Conservation (phyloP, 164 flowering plant species). For the Litsea cubeba region DNA sequence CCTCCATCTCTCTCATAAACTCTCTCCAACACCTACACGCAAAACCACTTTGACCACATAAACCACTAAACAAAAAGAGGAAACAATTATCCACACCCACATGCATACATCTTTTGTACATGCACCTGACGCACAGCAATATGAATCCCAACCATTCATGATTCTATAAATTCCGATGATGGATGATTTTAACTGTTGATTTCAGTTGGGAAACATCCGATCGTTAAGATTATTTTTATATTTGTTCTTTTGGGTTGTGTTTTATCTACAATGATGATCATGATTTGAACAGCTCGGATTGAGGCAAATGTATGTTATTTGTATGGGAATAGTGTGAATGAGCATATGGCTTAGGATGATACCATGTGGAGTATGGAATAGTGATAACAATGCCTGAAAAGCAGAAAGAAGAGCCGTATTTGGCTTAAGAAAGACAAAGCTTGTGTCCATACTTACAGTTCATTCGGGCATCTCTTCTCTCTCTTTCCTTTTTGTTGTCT, state of each 20-base stretch:
- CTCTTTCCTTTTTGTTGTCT: background rate
- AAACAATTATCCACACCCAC: no score
- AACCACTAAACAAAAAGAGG: background rate
- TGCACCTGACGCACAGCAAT: no score
- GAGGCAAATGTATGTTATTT: background rate
- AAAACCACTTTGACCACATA: conserved; percentile 57
- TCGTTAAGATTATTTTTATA: no score
- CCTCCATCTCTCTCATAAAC: conserved; percentile 27
- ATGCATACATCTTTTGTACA: no score
- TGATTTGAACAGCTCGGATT: background rate
- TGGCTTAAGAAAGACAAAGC: conserved; percentile 8
- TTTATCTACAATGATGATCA: background rate
- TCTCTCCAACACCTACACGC: conserved; percentile 61
- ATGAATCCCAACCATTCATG: no score
- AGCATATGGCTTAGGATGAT: background rate
- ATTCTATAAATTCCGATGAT: no score
- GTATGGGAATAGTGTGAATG: background rate
- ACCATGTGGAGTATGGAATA: background rate
- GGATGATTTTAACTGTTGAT: no score
- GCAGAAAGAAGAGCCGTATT: conserved; percentile 27
- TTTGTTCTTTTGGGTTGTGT: no score
- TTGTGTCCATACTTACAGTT: background rate
- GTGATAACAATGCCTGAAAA: background rate
- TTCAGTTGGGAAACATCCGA: no score
- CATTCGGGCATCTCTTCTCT: conserved; percentile 6